A percentile compares a stretch with the other conserved stretches of the same genome.
phyloP scores from a whole-genome alignment of 305 asterid species.

The Solanum aculeatissimum region DNA sequence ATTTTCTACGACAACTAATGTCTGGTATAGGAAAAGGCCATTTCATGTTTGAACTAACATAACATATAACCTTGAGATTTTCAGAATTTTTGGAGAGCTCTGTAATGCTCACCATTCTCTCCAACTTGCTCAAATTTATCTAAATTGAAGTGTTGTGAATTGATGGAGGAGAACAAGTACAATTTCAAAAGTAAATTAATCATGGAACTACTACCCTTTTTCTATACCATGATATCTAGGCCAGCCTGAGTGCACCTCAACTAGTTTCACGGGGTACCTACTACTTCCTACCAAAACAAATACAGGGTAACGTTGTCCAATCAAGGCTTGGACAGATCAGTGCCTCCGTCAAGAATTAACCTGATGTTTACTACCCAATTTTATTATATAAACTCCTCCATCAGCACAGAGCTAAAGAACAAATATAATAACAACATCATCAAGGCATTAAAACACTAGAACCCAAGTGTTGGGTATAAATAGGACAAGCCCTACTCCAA shows the following conservation, averaged over 20 bases:
- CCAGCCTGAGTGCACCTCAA: not conserved
- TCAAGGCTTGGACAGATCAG: not conserved
- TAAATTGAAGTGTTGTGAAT: not conserved
- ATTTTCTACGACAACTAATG: not conserved
- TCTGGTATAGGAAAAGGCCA: not conserved
- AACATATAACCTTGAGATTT: not conserved
- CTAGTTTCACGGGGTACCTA: not conserved
- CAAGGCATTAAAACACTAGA: not conserved
- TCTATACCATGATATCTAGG: not conserved
- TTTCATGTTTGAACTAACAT: not conserved
- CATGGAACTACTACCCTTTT: not conserved
- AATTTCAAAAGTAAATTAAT: not conserved
- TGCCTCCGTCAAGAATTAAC: not conserved
- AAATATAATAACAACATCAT: not conserved
- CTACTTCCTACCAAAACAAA: not conserved
- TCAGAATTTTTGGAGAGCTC: not conserved
- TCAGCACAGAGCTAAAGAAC: not conserved
- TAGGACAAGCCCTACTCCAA: not conserved
- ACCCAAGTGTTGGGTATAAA: not conserved
- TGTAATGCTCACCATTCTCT: not conserved
- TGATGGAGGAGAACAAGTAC: not conserved
- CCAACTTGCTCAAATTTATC: not conserved
- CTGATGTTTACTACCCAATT: not conserved
- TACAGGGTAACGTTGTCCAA: not conserved
- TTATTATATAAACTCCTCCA: not conserved